Conservation (phyloP, 2,329 filamentous ascomycete species). For the Fusarium sublunatum region DNA sequence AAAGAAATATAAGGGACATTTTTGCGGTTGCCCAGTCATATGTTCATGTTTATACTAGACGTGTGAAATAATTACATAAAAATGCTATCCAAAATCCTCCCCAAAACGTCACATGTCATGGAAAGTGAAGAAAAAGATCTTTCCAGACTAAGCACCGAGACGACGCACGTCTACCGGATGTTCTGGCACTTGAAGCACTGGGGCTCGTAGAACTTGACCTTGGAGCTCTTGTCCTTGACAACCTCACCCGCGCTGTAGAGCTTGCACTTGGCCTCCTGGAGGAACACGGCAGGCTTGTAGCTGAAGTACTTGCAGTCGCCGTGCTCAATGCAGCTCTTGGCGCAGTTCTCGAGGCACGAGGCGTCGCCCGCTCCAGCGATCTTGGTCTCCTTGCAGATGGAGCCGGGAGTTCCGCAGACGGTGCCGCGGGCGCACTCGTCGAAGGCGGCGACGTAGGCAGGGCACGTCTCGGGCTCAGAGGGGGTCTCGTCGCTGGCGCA, state of each 20-base stretch:
- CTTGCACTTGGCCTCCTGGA: conserved; percentile 23
- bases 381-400: conserved; percentile 17
- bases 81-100: conserved; percentile 18
- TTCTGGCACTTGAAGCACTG: conserved; percentile 29
- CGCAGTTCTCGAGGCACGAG: conserved; percentile 31
- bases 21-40: conserved; percentile 32
- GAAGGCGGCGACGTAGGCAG: conserved; percentile 27
- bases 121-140: conserved; percentile 25
- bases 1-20: conserved; percentile 6
- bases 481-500: conserved; percentile 12
- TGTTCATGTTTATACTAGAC: conserved; percentile 29
- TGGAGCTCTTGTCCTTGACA: background rate
- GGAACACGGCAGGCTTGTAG: conserved; percentile 7
- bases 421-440: conserved; percentile 14
- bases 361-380: conserved; percentile 14
- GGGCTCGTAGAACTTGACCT: conserved; percentile 32
- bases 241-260: conserved; percentile 28
- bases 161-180: background rate
- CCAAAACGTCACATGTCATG: conserved; percentile 14
- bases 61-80: conserved; percentile 32
- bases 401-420: conserved; percentile 20
- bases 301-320: conserved; percentile 29
- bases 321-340: conserved; percentile 35
- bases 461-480: conserved; percentile 16
- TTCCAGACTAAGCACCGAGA: conserved; percentile 2